A percentile compares a stretch with the other conserved stretches of the same genome.
Conservation (phyloP, 1,139 yeast genomes). For the Komagataea norvegica region DNA sequence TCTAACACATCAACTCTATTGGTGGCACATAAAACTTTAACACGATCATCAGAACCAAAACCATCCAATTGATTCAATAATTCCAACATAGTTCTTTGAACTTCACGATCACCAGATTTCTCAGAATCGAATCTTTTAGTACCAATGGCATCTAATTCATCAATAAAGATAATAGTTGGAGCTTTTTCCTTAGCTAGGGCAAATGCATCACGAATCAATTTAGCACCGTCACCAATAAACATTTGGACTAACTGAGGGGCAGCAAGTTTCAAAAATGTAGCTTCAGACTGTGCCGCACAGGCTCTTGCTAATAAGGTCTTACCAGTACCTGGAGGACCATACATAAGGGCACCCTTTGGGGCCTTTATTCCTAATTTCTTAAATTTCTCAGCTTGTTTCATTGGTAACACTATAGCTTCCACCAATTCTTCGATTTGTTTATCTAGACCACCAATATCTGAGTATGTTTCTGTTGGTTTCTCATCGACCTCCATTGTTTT, state of each 20-base stretch:
- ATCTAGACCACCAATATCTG: conserved; percentile 96
- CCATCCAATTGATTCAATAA: conserved; percentile 96
- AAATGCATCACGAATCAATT: conserved; percentile 95
- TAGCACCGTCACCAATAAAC: conserved; percentile 99
- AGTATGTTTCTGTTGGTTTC: conserved; percentile 93
- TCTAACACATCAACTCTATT: conserved; percentile 96
- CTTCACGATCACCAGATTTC: conserved; percentile 97
- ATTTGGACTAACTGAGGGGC: conserved; percentile 98
- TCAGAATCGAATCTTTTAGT: conserved; percentile 97
- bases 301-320: conserved; percentile 96
- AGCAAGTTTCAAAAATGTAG: conserved; percentile 93
- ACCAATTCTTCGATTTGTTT: conserved; percentile 97
- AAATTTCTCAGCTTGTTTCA: conserved; percentile 97
- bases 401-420: conserved; percentile 96
- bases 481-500: conserved; percentile 99
- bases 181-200: conserved; percentile 99
- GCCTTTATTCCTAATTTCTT: conserved; percentile 90
- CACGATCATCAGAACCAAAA: conserved; percentile 96
- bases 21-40: conserved; percentile 96
- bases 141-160: conserved; percentile 98
- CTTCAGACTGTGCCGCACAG: conserved; percentile 98
- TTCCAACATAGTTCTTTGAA: conserved; percentile 98
- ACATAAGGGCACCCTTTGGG: conserved; percentile 98
- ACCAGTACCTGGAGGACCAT: conserved; percentile 99
- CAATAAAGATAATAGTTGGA: conserved; percentile 95